These are phyloP conservation scores for Nemania sp. DNA, from an alignment of 2,329 filamentous ascomycete species.

Conservation along the genomic window DNA sequence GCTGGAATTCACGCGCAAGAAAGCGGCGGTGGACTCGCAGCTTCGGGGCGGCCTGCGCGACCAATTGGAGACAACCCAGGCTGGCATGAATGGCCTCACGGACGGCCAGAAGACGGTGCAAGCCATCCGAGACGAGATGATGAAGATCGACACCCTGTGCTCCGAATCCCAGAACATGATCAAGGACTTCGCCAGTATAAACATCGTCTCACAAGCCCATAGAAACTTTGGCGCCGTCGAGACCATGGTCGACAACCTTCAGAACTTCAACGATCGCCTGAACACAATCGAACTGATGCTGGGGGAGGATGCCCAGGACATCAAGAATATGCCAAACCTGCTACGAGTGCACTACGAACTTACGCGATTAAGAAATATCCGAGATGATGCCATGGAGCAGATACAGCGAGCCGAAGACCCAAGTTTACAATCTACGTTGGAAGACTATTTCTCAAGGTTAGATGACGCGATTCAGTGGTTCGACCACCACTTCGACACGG, in stretches of 20 bases:
- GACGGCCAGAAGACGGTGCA: slow-evolving; percentile 92
- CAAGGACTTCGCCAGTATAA: slow-evolving; percentile 91
- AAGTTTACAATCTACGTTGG: slow-evolving; percentile 78
- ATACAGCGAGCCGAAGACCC: slow-evolving; percentile 76
- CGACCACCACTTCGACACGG: slow-evolving; percentile 87
- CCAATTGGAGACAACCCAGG: slow-evolving; percentile 92
- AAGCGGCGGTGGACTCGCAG: slow-evolving; percentile 86
- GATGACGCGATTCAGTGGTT: slow-evolving; percentile 93
- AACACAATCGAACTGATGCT: slow-evolving; percentile 77
- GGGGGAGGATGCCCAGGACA: slow-evolving; percentile 79
- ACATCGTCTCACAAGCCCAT: slow-evolving; percentile 89
- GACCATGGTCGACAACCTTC: slow-evolving; percentile 88
- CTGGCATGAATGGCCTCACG: slow-evolving; percentile 84
- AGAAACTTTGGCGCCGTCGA: slow-evolving; percentile 94
- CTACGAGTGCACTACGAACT: slow-evolving; percentile 89
- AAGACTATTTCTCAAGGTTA: slow-evolving; percentile 85
- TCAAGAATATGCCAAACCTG: slow-evolving; percentile 89
- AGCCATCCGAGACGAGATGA: slow-evolving; percentile 96
- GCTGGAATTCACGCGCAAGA: slow-evolving; percentile 92
- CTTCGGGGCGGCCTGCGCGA: slow-evolving; percentile 86
- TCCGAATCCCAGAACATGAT: slow-evolving; percentile 98
- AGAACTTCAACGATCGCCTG: slow-evolving; percentile 81
- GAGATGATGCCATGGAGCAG: slow-evolving; percentile 96
- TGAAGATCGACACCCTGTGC: slow-evolving; percentile 96
- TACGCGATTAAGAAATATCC: slow-evolving; percentile 88